These are phyloP conservation scores for Allium cepa DNA, from an alignment of 106 monocot genomes.

Conservation along the genomic window DNA sequence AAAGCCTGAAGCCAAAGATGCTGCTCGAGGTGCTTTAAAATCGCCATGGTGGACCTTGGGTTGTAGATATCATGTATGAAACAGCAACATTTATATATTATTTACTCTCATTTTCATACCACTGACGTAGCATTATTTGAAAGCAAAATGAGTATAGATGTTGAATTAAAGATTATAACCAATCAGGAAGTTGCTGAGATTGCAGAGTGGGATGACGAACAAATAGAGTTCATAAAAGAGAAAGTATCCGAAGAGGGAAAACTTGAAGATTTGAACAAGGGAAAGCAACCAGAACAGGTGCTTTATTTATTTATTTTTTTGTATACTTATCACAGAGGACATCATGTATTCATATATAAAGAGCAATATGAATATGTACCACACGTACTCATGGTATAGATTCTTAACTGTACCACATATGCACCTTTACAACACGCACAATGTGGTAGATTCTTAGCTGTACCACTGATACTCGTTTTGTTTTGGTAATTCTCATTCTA, in stretches of 20 bases:
- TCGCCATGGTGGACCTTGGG: conserved; percentile 99
- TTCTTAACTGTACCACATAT: too few species aligned
- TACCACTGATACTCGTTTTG: background rate
- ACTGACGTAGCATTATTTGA: too few species aligned
- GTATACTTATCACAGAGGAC: too few species aligned
- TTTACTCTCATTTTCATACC: too few species aligned
- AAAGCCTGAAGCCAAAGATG: conserved; percentile 80
- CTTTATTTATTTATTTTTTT: background rate
- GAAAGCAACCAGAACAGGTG: conserved; percentile 88
- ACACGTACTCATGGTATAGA: too few species aligned
- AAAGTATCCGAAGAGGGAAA: conserved; percentile 87
- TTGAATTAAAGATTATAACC: background rate
- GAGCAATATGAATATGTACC: too few species aligned
- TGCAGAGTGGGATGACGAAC: conserved; percentile 94
- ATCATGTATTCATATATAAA: too few species aligned
- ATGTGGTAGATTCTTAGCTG: too few species aligned
- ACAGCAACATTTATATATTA: background rate
- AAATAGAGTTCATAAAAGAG: conserved; percentile 88
- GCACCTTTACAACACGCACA: too few species aligned
- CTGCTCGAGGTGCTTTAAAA: conserved; percentile 84
- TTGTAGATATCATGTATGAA: conserved; percentile 66
- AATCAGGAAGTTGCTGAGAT: conserved; percentile 77
- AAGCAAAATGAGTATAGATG: background rate
- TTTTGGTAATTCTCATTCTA: background rate
- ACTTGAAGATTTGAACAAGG: conserved; percentile 87